Evolutionary conservation across 108 stramenopile species (phyloP).

Genomic region (Fragilariopsis cylindrus): DNA sequence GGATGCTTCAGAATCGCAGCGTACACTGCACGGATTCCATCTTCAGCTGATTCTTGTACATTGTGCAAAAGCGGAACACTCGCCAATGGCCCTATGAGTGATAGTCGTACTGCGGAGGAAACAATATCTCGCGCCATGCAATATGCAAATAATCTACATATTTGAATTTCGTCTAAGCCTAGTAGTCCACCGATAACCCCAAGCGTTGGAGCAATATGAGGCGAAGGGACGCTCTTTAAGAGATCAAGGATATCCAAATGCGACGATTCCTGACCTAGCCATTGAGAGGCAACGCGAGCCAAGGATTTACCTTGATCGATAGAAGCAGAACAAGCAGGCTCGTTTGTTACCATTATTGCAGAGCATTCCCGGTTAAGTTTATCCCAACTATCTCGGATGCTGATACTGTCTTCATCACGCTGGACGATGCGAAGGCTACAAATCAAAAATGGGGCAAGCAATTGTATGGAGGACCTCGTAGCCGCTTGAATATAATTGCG

Average conservation of each 20-base stretch:
- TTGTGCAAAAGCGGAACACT: conserved; percentile 52
- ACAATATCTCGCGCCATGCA: conserved; percentile 78
- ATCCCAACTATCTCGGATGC: conserved; percentile 34
- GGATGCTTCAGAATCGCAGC: conserved; percentile 10
- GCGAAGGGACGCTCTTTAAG: conserved; percentile 8
- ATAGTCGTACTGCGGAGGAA: conserved; percentile 80
- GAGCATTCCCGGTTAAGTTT: conserved; percentile 49
- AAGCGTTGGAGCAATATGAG: conserved; percentile 64
- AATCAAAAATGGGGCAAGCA: conserved; percentile 56
- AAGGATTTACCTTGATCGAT: conserved; percentile 78
- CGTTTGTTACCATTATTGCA: conserved; percentile 56
- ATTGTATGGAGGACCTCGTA: conserved; percentile 60
- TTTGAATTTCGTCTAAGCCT: conserved; percentile 37
- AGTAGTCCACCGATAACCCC: conserved; percentile 52
- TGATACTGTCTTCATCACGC: neutral
- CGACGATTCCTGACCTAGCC: conserved; percentile 25
- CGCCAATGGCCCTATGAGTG: conserved; percentile 74
- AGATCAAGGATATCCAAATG: neutral
- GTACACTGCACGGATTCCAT: conserved; percentile 42
- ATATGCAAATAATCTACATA: conserved; percentile 63
- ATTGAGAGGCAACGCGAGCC: conserved; percentile 62
- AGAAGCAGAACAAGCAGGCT: conserved; percentile 70
- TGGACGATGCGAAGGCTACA: conserved; percentile 48
- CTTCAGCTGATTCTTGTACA: conserved; percentile 50
- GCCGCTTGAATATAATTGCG: conserved; percentile 58